phyloP scores from a whole-genome alignment of 306 rosid genomes.

The Arachis stenosperma region DNA sequence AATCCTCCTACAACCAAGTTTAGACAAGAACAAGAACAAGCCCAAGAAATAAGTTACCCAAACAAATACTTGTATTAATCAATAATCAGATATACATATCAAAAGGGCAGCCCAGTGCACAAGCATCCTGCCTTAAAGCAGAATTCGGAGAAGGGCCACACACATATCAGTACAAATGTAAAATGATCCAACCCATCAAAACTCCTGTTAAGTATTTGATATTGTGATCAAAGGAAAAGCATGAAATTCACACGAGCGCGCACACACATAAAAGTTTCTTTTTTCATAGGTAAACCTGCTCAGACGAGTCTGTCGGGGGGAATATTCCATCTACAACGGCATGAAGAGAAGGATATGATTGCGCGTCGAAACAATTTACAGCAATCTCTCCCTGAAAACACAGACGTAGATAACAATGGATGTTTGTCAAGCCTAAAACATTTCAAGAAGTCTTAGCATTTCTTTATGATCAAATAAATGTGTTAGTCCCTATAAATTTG shows the following conservation, averaged over 20 bases:
- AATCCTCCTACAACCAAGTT: conserved; percentile 78
- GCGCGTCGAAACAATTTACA: conserved; percentile 71
- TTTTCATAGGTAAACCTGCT: conserved; percentile 62
- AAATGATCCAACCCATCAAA: no score
- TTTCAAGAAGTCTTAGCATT: conserved; percentile 22
- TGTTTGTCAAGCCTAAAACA: conserved; percentile 16
- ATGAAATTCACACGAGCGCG: background rate
- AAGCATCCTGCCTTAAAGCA: no score
- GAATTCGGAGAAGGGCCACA: no score
- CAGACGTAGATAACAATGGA: conserved; percentile 33
- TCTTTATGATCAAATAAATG: background rate
- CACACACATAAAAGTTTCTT: no score
- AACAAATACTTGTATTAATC: background rate
- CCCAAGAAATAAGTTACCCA: conserved; percentile 9
- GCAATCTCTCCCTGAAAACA: conserved; percentile 83
- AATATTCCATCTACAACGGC: conserved; percentile 88
- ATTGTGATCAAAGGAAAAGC: background rate
- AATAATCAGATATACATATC: background rate
- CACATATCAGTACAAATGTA: no score
- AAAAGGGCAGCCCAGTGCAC: no score
- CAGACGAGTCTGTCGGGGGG: conserved; percentile 65
- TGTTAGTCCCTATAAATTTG: background rate
- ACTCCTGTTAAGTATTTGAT: background rate
- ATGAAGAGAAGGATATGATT: conserved; percentile 78
- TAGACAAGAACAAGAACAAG: conserved; percentile 18